Evolutionary conservation across 73 alveolate species (phyloP).

Genomic region (Paramecium primaurelia): DNA sequence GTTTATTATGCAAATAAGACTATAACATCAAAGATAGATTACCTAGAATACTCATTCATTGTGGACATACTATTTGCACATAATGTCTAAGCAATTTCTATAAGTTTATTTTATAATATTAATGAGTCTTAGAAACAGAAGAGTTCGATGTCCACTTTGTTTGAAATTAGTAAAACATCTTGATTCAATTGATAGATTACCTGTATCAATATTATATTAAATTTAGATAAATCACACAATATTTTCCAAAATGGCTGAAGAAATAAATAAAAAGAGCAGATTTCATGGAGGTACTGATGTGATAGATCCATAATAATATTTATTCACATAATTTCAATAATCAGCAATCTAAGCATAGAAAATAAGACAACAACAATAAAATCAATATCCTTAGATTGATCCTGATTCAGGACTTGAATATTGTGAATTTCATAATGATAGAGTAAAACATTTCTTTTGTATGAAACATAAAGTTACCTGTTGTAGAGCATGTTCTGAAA

Average conservation of each 20-base stretch:
- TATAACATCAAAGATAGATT: constrained; percentile 89
- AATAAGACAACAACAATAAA: neutral
- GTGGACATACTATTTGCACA: constrained; percentile 96
- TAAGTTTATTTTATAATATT: constrained; percentile 57
- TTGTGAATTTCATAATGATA: constrained; percentile 86
- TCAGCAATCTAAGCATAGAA: neutral
- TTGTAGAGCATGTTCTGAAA: constrained; percentile 91
- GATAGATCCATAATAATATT: constrained; percentile 23
- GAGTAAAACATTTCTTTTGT: constrained; percentile 94
- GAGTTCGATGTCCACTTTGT: constrained; percentile 94
- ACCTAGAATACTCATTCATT: constrained; percentile 90
- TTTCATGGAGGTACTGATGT: constrained; percentile 29
- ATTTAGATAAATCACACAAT: constrained; percentile 50
- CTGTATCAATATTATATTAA: neutral
- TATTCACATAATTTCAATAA: constrained; percentile 14
- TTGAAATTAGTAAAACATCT: constrained; percentile 87
- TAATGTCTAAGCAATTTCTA: constrained; percentile 78
- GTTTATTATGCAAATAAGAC: constrained; percentile 86
- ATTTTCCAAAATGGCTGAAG: constrained; percentile 53
- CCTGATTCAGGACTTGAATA: constrained; percentile 62
- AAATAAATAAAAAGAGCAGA: constrained; percentile 46
- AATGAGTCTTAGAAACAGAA: constrained; percentile 67
- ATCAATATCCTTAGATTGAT: constrained; percentile 8
- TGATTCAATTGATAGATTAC: constrained; percentile 91
- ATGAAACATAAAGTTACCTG: constrained; percentile 88